A percentile compares a stretch with the other conserved stretches of the same genome.
Conservation (phyloP, 2,329 filamentous ascomycete genomes). For the Pseudocercospora macadamiae region DNA sequence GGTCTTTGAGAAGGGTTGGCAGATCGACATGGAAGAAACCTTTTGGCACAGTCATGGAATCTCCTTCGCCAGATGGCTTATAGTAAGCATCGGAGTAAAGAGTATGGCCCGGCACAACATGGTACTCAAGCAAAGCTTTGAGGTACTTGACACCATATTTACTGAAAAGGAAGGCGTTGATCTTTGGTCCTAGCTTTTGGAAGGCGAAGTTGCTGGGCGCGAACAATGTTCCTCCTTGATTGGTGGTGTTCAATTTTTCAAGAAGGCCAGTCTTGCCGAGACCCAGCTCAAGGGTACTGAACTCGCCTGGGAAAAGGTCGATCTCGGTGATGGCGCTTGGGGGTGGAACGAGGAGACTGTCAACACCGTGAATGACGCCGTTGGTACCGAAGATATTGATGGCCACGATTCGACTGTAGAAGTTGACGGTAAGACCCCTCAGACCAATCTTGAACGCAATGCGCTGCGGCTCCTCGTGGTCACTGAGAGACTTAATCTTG, state of each 20-base stretch:
- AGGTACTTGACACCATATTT: conserved; percentile 74
- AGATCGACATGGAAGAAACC: conserved; percentile 70
- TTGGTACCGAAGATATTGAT: conserved; percentile 75
- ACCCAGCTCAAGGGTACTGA: conserved; percentile 77
- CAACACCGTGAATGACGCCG: conserved; percentile 77
- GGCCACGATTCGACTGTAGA: conserved; percentile 70
- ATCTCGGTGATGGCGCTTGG: conserved; percentile 67
- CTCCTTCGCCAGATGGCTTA: conserved; percentile 32
- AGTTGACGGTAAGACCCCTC: conserved; percentile 72
- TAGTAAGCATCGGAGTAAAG: conserved; percentile 86
- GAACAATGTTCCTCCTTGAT: conserved; percentile 74
- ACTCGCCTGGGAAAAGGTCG: conserved; percentile 66
- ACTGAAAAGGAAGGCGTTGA: conserved; percentile 87
- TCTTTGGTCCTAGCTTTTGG: conserved; percentile 67
- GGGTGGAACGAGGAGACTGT: conserved; percentile 76
- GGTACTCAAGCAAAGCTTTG: conserved; percentile 76
- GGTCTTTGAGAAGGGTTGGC: conserved; percentile 69
- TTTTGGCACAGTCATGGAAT: conserved; percentile 35
- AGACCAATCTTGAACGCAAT: conserved; percentile 68
- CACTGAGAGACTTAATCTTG: conserved; percentile 62
- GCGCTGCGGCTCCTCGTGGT: conserved; percentile 65
- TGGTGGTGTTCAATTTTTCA: conserved; percentile 58
- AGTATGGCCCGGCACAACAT: conserved; percentile 72
- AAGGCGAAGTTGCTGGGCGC: conserved; percentile 84
- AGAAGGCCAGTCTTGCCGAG: conserved; percentile 74